These are phyloP conservation scores for Acer negundo DNA, from an alignment of 345 rosid genomes.

Conservation along the genomic window DNA sequence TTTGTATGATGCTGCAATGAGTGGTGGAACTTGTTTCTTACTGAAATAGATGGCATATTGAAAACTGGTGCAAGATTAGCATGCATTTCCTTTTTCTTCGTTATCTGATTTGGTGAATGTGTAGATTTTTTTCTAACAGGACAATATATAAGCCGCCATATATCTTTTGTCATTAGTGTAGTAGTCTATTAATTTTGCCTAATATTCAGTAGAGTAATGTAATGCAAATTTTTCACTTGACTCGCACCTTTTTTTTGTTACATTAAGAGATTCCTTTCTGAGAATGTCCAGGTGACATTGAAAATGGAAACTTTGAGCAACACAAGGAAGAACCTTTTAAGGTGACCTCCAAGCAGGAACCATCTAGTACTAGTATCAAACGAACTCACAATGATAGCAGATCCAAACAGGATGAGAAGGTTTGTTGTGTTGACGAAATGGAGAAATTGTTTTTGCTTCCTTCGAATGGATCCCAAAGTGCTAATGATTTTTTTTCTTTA, in stretches of 20 bases:
- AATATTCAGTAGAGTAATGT: background rate
- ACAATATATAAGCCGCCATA: background rate
- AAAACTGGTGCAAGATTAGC: background rate
- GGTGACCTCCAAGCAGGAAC: slow-evolving; percentile 33
- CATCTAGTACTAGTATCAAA: slow-evolving; percentile 31
- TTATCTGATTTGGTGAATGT: background rate
- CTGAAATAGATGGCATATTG: background rate
- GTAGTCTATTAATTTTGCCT: background rate
- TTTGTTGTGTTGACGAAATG: slow-evolving; percentile 28
- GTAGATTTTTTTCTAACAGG: background rate
- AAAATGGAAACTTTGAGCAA: slow-evolving; percentile 35
- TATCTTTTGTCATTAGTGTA: background rate
- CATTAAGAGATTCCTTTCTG: slow-evolving; percentile 18
- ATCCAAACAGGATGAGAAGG: slow-evolving; percentile 59
- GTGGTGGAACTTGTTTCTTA: background rate
- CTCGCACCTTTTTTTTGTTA: slow-evolving; percentile 18
- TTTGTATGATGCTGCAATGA: background rate
- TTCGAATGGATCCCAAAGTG: background rate
- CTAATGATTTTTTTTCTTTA: background rate
- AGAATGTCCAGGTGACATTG: slow-evolving; percentile 35
- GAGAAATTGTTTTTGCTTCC: background rate
- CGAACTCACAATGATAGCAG: slow-evolving; percentile 32
- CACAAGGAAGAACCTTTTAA: slow-evolving; percentile 36
- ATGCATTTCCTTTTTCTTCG: background rate
- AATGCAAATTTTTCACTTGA: background rate